phyloP scores from a whole-genome alignment of 208 protist genomes.

The Herpetomonas muscarum region DNA sequence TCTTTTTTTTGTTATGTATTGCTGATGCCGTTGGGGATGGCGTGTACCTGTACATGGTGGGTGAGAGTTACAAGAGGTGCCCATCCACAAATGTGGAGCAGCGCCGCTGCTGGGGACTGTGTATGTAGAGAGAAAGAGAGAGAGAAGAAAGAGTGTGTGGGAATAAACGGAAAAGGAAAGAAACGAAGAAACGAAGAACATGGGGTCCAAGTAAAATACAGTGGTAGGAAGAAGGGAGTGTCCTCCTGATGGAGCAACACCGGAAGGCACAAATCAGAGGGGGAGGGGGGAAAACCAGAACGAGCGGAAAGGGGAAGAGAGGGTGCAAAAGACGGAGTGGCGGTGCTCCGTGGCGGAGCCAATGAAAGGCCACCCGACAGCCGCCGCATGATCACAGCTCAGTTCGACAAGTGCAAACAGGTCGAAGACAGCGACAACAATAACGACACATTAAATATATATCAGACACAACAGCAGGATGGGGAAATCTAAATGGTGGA shows the following conservation, averaged over 20 bases:
- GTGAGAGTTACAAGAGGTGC: too few relatives aligned
- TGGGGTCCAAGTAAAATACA: too few relatives aligned
- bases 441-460: constrained; percentile 4
- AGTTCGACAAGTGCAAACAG: constrained; percentile 1
- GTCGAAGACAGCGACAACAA: constrained; percentile 6
- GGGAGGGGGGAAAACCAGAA: background rate
- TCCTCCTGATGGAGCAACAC: background rate
- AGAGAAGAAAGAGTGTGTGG: background rate
- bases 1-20: too few relatives aligned
- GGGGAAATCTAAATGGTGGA: constrained; percentile 4
- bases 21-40: too few relatives aligned
- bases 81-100: too few relatives aligned
- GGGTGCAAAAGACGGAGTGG: background rate
- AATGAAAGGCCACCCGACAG: too few relatives aligned
- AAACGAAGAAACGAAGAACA: background rate
- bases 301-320: background rate
- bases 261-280: background rate
- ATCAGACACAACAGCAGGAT: constrained; percentile 12
- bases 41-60: too few relatives aligned
- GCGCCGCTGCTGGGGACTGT: too few relatives aligned
- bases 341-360: too few relatives aligned
- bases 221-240: too few relatives aligned
- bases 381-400: too few relatives aligned
- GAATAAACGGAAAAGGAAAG: background rate
- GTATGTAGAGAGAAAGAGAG: constrained; percentile 12